Evolutionary conservation across 2,329 filamentous ascomycete genomes (phyloP), one percentile per base, ranked within the genome.

Genomic region (Diaporthe sp.): DNA sequence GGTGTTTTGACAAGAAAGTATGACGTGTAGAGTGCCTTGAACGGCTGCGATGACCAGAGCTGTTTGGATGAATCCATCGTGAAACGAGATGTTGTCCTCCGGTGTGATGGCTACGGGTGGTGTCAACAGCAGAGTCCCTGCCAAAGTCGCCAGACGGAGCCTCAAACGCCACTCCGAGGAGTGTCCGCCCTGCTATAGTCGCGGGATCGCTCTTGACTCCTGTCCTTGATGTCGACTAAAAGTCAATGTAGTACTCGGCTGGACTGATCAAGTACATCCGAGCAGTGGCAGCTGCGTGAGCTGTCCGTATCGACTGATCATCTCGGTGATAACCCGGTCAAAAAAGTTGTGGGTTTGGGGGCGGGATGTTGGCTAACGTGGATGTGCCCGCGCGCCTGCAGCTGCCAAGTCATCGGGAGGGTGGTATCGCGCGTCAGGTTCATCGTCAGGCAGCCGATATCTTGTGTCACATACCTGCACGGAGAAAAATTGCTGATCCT

Each of bases 21-120:
- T 70, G 25, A 19, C 6, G 72, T 68, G 60, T 73, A 73, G 22
- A 73, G 34, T 19, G 72, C 60, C 60, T 73, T 73, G 60, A 73
- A 57, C 19, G 60, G 72, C 72, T 74, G 61, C 17, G 71, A 72
- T 13, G 71, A 72, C 71, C 57, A 72, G 10, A 62, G 44, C 12
- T 44, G 44, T 31, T 44, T 62, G 25, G 57, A 53, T 22, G 25
- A 42, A 62, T 37, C n/a, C 71, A 72, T 72, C 31, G 10, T 53
- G 31, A 19, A 31, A 51, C 19, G 39, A 71, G 39, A 10, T 28
- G 19, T 19, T 53, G 28, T 53, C 12, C n/a, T 10, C 44, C 10
- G 10, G 37, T n/a, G 9, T 12, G n/a, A 15, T 31, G 17, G 10
- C n/a, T n/a, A 17, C 31, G 9, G 49, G 49, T 25, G 49, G 39